phyloP scores from a whole-genome alignment of 2,329 filamentous ascomycete species.

The Phialocephala sp. region DNA sequence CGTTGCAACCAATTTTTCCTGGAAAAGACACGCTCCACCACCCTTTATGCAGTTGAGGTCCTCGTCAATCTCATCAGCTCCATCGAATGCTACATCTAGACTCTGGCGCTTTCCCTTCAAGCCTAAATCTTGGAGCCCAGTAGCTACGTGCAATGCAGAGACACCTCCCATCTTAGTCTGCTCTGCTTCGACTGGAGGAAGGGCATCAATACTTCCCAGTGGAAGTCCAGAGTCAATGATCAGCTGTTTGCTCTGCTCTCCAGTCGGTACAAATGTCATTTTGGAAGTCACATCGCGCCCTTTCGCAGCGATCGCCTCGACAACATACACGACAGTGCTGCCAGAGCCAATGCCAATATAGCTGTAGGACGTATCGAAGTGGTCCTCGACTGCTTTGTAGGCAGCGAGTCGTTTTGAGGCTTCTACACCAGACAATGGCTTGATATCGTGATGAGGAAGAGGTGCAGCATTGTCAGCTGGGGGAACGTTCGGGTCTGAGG shows the following conservation, averaged over 20 bases:
- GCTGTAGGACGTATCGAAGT: constrained; percentile 66
- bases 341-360: constrained; percentile 82
- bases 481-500: constrained; percentile 24
- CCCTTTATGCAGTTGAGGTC: constrained; percentile 98
- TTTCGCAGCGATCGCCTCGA: constrained; percentile 76
- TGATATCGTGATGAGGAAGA: constrained; percentile 16
- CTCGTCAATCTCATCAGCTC: constrained; percentile 94
- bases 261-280: constrained; percentile 85
- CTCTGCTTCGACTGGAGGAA: constrained; percentile 40
- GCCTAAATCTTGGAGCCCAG: constrained; percentile 42
- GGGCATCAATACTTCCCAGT: constrained; percentile 58
- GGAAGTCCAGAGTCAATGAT: constrained; percentile 81
- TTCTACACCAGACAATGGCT: constrained; percentile 58
- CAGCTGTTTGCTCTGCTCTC: constrained; percentile 78
- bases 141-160: constrained; percentile 76
- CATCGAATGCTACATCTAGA: constrained; percentile 93
- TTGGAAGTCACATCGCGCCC: constrained; percentile 57
- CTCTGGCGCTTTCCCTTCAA: constrained; percentile 49
- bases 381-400: constrained; percentile 73
- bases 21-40: constrained; percentile 94
- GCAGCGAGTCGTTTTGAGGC: constrained; percentile 77
- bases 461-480: constrained; percentile 29
- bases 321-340: constrained; percentile 83
- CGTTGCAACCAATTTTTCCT: constrained; percentile 94
- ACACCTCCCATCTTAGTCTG: constrained; percentile 35